These are phyloP conservation scores for Hemerocallis citrina DNA, from an alignment of 106 monocot species.

Conservation along the genomic window DNA sequence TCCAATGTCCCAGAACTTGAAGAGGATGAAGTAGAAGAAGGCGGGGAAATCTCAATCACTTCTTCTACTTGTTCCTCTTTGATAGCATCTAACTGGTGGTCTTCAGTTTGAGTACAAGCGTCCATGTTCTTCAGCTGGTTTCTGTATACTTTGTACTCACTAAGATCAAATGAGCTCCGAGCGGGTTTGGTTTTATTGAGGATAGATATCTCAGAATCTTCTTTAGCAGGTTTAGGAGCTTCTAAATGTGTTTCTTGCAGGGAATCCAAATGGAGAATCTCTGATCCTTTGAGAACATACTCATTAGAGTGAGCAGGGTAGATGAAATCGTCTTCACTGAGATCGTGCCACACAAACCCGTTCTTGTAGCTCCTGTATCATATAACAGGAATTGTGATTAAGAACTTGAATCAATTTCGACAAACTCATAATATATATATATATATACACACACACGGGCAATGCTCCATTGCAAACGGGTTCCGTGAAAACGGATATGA, in stretches of 20 bases:
- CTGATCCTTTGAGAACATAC: constrained; percentile 92
- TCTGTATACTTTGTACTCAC: constrained; percentile 56
- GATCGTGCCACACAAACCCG: constrained; percentile 96
- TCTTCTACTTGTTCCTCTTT: not conserved
- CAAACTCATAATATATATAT: not conserved
- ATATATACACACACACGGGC: too few species aligned
- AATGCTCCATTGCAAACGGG: too few species aligned
- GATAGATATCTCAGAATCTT: not conserved
- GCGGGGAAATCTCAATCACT: constrained; percentile 62
- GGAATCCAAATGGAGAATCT: constrained; percentile 24
- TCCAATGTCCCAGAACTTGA: constrained; percentile 71
- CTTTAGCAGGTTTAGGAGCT: not conserved
- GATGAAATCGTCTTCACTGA: constrained; percentile 72
- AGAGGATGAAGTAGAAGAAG: constrained; percentile 54
- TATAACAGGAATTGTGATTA: not conserved
- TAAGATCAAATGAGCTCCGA: constrained; percentile 35
- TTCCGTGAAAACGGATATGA: too few species aligned
- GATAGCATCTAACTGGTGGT: constrained; percentile 6
- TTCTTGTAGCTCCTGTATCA: constrained; percentile 74
- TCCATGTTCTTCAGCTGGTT: constrained; percentile 32
- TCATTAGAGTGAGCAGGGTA: constrained; percentile 64
- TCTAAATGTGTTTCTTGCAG: constrained; percentile 13
- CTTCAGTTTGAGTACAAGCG: constrained; percentile 46
- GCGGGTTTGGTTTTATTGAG: constrained; percentile 15
- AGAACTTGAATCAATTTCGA: not conserved